Evolutionary conservation across 1,139 yeast species (phyloP), one percentile per base, ranked within the genome.

Genomic region (Yamadazyma membranifaciens): DNA sequence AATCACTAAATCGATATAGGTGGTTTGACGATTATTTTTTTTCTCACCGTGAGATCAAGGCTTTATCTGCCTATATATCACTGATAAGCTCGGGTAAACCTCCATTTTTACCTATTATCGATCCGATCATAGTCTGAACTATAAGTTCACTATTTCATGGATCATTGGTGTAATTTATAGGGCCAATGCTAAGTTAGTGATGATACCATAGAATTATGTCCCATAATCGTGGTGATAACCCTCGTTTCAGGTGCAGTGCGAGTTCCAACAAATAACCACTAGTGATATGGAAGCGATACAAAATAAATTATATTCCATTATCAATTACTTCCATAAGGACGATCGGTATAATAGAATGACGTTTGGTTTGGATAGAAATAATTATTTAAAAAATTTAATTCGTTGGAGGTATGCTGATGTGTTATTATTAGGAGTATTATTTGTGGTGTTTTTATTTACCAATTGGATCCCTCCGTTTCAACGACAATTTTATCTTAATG

Each of bases 341-440:
- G 59, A 56, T 16, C 36, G 40, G 4, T 48, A 73, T 44, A 75
- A 78, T 50, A 60, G 87, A 42, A 65, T 73, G 20, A 69, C 78
- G 1, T 58, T 81, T n/a, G 84, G 85, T 0, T 45, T 78, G 6
- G 60, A 63, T 16, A 52, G 58, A 34, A 48, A 67, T 27, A 57
- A 67, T 11, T 49, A 57, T 32, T 62, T 63, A 51, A 50, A 59
- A 1, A 29, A 48, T 4, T 38, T 76, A 5, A 60, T 69, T 27
- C 72, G 70, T 48, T 84, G 88, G 89, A 70, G 85, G 48, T 46
- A 74, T n/a, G 65, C 81, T 2, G 94, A 85, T 55, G 55, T 75
- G 9, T 36, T 76, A 0, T 62, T 76, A 7, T 51, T 80, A 6
- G 64, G 65, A 1, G 41, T 73, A 0, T 61, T 82, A 11, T 56